phyloP scores from a whole-genome alignment of 169 alveolate genomes.

The Plasmodium reichenowi region DNA sequence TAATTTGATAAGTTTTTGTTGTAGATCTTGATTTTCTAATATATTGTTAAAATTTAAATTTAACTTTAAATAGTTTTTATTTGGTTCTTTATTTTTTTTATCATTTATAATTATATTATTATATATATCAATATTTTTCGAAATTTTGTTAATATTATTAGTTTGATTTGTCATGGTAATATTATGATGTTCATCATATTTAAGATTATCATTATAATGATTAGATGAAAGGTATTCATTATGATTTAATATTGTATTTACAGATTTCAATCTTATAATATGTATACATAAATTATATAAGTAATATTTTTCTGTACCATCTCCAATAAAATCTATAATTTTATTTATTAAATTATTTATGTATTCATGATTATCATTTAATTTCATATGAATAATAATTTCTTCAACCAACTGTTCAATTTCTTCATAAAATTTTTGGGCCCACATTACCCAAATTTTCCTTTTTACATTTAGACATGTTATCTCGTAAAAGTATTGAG shows the following conservation, averaged over 20 bases:
- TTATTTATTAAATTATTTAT: conserved; percentile 25
- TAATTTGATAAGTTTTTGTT: conserved; percentile 19
- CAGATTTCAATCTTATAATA: conserved; percentile 61
- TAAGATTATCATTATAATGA: not conserved
- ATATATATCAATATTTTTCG: too few relatives aligned
- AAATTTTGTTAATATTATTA: too few relatives aligned
- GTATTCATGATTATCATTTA: conserved; percentile 32
- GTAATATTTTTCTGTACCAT: conserved; percentile 35
- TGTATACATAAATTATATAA: conserved; percentile 71
- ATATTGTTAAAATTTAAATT: not conserved
- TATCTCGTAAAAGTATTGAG: conserved; percentile 82
- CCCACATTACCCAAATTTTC: conserved; percentile 71
- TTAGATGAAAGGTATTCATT: conserved; percentile 23
- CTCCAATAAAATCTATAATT: conserved; percentile 53
- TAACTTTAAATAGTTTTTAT: conserved; percentile 1
- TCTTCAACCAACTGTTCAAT: conserved; percentile 58
- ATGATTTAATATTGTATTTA: conserved; percentile 32
- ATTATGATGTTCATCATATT: too few relatives aligned
- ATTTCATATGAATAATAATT: conserved; percentile 57
- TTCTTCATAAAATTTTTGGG: conserved; percentile 54
- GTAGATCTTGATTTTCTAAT: conserved; percentile 3
- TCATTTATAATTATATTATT: not conserved
- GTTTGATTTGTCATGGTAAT: too few relatives aligned
- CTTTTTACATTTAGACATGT: conserved; percentile 62
- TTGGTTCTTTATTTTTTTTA: not conserved